phyloP scores from a whole-genome alignment of 441 rosid genomes.

The Croton setiger region DNA sequence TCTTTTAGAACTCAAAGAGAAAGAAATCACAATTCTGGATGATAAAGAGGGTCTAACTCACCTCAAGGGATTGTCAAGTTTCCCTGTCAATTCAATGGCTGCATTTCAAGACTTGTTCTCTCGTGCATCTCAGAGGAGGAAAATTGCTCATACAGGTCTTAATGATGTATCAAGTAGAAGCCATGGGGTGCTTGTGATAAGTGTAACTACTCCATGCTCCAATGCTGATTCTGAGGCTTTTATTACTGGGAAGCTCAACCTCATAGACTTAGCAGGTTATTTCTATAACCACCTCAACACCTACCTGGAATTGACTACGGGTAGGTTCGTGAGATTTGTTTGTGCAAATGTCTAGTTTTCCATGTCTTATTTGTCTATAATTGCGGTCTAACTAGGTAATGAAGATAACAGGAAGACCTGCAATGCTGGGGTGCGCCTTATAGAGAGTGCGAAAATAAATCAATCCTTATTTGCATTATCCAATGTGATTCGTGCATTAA shows the following conservation, averaged over 20 bases:
- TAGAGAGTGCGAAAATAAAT: slow-evolving; percentile 87
- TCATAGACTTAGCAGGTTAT: slow-evolving; percentile 88
- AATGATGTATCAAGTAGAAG: slow-evolving; percentile 93
- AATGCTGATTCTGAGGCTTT: slow-evolving; percentile 35
- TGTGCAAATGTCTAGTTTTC: not conserved
- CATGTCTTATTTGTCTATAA: not conserved
- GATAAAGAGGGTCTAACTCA: slow-evolving; percentile 73
- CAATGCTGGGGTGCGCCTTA: slow-evolving; percentile 79
- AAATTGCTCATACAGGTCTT: slow-evolving; percentile 74
- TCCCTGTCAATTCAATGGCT: slow-evolving; percentile 51
- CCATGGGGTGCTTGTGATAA: slow-evolving; percentile 81
- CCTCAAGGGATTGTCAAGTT: slow-evolving; percentile 67
- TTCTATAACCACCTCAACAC: slow-evolving; percentile 7
- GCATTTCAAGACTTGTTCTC: slow-evolving; percentile 55
- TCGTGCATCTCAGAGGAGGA: slow-evolving; percentile 62
- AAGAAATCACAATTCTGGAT: slow-evolving; percentile 59
- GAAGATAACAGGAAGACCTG: slow-evolving; percentile 85
- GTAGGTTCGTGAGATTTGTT: not conserved
- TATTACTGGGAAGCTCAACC: slow-evolving; percentile 70
- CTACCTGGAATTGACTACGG: slow-evolving; percentile 8
- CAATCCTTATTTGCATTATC: slow-evolving; percentile 84
- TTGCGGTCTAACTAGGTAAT: slow-evolving; percentile 46
- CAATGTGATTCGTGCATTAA: slow-evolving; percentile 85
- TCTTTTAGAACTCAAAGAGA: slow-evolving; percentile 52
- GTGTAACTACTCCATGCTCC: slow-evolving; percentile 41